A percentile compares a stretch with the other conserved stretches of the same genome.
These are phyloP conservation scores for Ophiostoma tasmaniense DNA, from an alignment of 2,329 filamentous ascomycete genomes.

Conservation along the genomic window DNA sequence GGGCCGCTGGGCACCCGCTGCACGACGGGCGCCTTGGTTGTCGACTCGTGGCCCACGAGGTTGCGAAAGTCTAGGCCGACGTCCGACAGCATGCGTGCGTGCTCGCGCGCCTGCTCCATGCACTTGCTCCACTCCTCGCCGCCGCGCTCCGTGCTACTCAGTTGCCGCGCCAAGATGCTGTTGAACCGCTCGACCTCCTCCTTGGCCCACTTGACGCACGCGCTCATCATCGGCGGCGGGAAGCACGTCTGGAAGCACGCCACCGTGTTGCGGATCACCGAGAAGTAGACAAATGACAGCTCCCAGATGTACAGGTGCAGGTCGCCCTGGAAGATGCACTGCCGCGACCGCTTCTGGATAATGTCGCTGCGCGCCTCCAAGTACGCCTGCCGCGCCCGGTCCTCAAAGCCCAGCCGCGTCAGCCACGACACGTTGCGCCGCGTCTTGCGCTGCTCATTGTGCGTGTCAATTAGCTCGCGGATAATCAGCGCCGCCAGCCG, in stretches of 20 bases:
- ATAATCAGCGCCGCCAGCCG: conserved; percentile 70
- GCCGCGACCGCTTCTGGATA: conserved; percentile 74
- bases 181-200: conserved; percentile 90
- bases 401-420: conserved; percentile 78
- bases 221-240: conserved; percentile 77
- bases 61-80: conserved; percentile 86
- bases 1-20: conserved; percentile 23
- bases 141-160: conserved; percentile 75
- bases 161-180: conserved; percentile 66
- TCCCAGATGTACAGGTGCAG: conserved; percentile 91
- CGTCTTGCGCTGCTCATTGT: conserved; percentile 68
- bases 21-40: conserved; percentile 22
- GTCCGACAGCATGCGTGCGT: conserved; percentile 70
- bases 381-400: conserved; percentile 79
- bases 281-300: conserved; percentile 92
- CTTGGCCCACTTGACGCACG: conserved; percentile 97
- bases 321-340: conserved; percentile 92
- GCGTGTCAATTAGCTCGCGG: conserved; percentile 67
- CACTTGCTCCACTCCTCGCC: conserved; percentile 73
- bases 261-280: conserved; percentile 86
- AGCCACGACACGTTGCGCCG: conserved; percentile 79
- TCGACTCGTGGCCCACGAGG: conserved; percentile 58
- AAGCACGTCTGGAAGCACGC: conserved; percentile 83
- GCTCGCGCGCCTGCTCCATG: conserved; percentile 69
- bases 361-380: conserved; percentile 68